phyloP scores from a whole-genome alignment of 2,329 filamentous ascomycete species.

The Zopfia rhizophila region DNA sequence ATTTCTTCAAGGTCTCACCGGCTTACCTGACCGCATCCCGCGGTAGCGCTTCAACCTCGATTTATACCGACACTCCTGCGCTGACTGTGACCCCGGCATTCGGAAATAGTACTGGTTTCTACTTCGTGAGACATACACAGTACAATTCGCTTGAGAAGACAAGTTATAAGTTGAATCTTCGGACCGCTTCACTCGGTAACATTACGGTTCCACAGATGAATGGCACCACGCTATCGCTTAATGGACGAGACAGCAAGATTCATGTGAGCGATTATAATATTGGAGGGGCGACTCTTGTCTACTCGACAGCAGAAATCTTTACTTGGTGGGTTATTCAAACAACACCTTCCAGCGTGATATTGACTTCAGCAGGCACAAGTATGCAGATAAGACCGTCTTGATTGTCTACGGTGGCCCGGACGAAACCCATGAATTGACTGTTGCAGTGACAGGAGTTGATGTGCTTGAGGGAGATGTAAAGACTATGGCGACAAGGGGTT shows the following conservation, averaged over 20 bases:
- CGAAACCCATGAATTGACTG: slow-evolving; percentile 71
- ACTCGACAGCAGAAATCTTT: slow-evolving; percentile 75
- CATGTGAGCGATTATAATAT: slow-evolving; percentile 74
- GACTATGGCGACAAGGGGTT: slow-evolving; percentile 53
- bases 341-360: background rate
- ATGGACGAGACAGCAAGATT: slow-evolving; percentile 73
- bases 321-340: slow-evolving; percentile 55
- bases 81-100: slow-evolving; percentile 71
- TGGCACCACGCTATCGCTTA: slow-evolving; percentile 64
- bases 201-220: slow-evolving; percentile 69
- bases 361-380: slow-evolving; percentile 71
- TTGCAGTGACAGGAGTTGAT: slow-evolving; percentile 52
- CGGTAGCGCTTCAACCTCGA: slow-evolving; percentile 39
- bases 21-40: slow-evolving; percentile 68
- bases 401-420: slow-evolving; percentile 71
- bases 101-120: slow-evolving; percentile 67
- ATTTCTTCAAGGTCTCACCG: slow-evolving; percentile 78
- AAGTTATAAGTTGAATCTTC: slow-evolving; percentile 71
- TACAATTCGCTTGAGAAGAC: slow-evolving; percentile 69
- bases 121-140: slow-evolving; percentile 71
- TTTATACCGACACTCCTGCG: slow-evolving; percentile 53
- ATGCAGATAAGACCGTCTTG: slow-evolving; percentile 67
- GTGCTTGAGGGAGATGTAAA: slow-evolving; percentile 55
- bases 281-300: slow-evolving; percentile 68
- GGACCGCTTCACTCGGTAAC: slow-evolving; percentile 65